Percentiles rank a stretch among this genome's conserved stretches.
Evolutionary conservation across 176 grass and related monocot species (phyloP).

Genomic region (Eragrostis nindensis): DNA sequence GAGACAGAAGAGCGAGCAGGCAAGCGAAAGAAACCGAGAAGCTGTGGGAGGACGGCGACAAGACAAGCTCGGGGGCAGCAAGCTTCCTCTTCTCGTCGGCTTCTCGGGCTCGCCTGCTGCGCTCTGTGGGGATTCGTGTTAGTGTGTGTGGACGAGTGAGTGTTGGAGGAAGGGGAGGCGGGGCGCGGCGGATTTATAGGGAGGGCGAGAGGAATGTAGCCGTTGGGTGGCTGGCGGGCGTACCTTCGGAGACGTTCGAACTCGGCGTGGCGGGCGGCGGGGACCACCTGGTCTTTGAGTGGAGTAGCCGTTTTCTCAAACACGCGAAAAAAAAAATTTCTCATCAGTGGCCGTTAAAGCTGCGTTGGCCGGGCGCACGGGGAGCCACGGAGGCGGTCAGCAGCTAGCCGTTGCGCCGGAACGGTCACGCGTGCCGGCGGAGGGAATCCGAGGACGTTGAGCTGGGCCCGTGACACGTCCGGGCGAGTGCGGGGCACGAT

Average conservation of each 20-base stretch:
- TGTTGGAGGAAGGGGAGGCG: background rate
- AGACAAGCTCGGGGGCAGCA: background rate
- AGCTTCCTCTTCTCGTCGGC: slow-evolving; percentile 24
- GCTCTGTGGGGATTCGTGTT: background rate
- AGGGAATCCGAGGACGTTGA: slow-evolving; percentile 37
- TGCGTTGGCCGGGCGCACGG: background rate
- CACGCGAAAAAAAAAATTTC: background rate
- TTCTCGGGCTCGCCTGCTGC: slow-evolving; percentile 37
- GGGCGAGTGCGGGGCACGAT: background rate
- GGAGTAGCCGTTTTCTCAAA: slow-evolving; percentile 65
- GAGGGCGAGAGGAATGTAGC: slow-evolving; percentile 32
- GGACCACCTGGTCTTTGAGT: slow-evolving; percentile 34
- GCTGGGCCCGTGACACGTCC: background rate
- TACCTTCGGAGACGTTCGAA: slow-evolving; percentile 66
- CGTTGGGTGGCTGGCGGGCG: slow-evolving; percentile 43
- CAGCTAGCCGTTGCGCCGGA: slow-evolving; percentile 59
- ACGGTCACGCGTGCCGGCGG: slow-evolving; percentile 38
- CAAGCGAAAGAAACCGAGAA: background rate
- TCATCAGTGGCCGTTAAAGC: slow-evolving; percentile 50
- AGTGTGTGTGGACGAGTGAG: slow-evolving; percentile 10
- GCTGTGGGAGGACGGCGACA: background rate
- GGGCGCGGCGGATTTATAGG: slow-evolving; percentile 47
- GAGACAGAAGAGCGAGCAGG: background rate
- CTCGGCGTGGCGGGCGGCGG: slow-evolving; percentile 11
- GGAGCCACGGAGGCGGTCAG: slow-evolving; percentile 29